Percentiles rank a stretch among this genome's conserved stretches.
These are phyloP conservation scores for Beauveria medogensis DNA, from an alignment of 2,329 filamentous ascomycete genomes.

Conservation along the genomic window DNA sequence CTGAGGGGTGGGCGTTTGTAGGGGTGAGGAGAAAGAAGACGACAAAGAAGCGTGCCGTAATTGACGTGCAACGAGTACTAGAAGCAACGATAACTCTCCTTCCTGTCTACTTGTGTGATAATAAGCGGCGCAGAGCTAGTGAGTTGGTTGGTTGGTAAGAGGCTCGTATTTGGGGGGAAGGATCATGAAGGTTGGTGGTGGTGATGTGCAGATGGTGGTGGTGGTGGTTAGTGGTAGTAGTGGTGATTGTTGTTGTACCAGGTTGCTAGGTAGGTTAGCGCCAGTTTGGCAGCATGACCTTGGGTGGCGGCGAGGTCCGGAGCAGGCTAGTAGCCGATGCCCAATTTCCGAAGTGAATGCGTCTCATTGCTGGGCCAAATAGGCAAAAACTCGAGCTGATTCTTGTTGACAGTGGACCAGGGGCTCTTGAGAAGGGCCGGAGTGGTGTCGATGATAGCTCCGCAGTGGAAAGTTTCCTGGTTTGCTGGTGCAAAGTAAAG, in stretches of 20 bases:
- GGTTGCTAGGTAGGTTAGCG: too few species aligned
- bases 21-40: background rate
- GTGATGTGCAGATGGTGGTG: background rate
- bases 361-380: background rate
- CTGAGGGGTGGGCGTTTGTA: background rate
- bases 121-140: constrained; percentile 9
- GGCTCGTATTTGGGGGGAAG: constrained; percentile 6
- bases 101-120: background rate
- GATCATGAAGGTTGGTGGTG: background rate
- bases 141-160: constrained; percentile 9
- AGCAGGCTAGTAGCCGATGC: background rate
- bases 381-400: too few species aligned
- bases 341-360: constrained; percentile 1
- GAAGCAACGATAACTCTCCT: background rate
- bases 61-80: background rate
- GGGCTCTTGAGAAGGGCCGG: background rate
- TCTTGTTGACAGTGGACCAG: background rate
- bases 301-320: background rate
- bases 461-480: background rate
- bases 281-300: too few species aligned
- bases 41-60: too few species aligned
- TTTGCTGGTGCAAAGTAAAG: background rate
- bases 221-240: background rate
- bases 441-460: background rate
- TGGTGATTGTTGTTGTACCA: background rate